Conservation (phyloP, 2,329 filamentous ascomycete species). For the Cadophora luteo-olivacea region DNA sequence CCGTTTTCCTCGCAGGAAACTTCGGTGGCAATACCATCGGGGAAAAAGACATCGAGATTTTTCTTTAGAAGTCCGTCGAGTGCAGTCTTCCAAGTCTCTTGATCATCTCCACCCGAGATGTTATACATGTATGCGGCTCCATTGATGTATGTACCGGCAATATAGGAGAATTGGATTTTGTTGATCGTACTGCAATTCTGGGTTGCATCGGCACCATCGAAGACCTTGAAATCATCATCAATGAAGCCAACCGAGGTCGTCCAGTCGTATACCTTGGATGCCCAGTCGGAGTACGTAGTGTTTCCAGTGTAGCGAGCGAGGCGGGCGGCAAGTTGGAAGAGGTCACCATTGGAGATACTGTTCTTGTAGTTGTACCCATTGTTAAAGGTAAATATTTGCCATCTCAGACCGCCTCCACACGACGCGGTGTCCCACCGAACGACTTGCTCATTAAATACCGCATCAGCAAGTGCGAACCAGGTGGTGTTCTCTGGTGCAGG, state of each 20-base stretch:
- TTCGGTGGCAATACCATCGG: constrained; percentile 67
- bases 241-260: constrained; percentile 61
- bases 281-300: constrained; percentile 67
- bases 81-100: constrained; percentile 58
- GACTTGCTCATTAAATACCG: constrained; percentile 72
- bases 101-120: constrained; percentile 29
- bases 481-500: constrained; percentile 60
- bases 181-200: constrained; percentile 67
- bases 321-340: constrained; percentile 71
- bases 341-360: constrained; percentile 64
- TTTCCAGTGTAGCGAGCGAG: constrained; percentile 75
- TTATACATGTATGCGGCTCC: constrained; percentile 76
- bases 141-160: constrained; percentile 65
- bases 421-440: constrained; percentile 67
- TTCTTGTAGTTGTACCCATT: constrained; percentile 80
- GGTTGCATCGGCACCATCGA: constrained; percentile 65
- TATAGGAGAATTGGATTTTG: constrained; percentile 71
- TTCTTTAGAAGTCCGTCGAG: constrained; percentile 61
- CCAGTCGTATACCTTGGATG: constrained; percentile 69
- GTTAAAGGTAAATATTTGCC: constrained; percentile 80
- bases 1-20: constrained; percentile 66
- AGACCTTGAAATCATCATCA: constrained; percentile 65
- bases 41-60: constrained; percentile 59
- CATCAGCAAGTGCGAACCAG: constrained; percentile 62
- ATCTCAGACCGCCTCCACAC: constrained; percentile 74